Conservation (phyloP, 2,329 filamentous ascomycete genomes). For the Venturia aucupariae region DNA sequence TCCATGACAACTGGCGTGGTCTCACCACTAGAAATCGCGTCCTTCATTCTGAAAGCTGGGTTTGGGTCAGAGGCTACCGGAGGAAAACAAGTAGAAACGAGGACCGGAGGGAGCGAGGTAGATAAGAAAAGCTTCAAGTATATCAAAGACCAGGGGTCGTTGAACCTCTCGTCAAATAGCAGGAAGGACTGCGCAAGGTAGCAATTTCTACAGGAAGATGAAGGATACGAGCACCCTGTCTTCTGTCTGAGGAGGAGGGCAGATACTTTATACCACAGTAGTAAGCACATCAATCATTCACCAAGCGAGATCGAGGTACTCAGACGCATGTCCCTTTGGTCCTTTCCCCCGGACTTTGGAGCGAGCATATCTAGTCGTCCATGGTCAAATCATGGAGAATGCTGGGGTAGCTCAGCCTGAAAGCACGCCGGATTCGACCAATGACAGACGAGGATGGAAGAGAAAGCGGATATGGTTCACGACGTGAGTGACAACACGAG, state of each 20-base stretch:
- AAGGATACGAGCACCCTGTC: background rate
- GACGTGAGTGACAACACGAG: background rate
- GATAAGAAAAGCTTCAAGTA: background rate
- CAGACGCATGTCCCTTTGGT: background rate
- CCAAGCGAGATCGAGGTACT: background rate
- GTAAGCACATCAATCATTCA: background rate
- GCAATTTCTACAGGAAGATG: background rate
- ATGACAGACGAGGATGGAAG: background rate
- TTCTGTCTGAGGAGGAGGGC: background rate
- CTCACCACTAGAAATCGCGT: background rate
- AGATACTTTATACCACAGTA: background rate
- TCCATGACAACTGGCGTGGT: background rate
- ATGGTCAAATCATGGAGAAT: background rate
- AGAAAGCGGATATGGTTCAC: background rate
- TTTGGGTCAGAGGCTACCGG: too few relatives aligned
- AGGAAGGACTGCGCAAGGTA: background rate
- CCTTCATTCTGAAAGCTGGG: background rate
- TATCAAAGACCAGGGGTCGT: background rate
- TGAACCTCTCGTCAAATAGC: background rate
- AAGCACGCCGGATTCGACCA: background rate
- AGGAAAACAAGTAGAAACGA: too few relatives aligned
- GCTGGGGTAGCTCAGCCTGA: background rate
- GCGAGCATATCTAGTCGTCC: background rate
- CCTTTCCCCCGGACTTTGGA: background rate
- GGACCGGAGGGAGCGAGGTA: background rate